These are phyloP conservation scores for Suhomyces coccinellae DNA, from an alignment of 1,139 yeast genomes.

Conservation along the genomic window DNA sequence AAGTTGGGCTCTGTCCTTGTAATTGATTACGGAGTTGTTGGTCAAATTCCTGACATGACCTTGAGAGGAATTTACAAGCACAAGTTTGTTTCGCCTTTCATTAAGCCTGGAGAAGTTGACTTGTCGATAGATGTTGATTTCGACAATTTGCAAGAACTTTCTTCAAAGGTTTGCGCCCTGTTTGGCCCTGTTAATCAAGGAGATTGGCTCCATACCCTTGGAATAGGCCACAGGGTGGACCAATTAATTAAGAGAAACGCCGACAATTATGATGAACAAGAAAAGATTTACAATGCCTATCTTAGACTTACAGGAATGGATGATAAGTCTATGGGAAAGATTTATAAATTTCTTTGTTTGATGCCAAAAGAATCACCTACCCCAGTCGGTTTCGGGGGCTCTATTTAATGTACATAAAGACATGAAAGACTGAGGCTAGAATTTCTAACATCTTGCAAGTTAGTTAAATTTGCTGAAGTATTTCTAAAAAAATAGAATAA, in stretches of 20 bases:
- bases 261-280: slow-evolving; percentile 35
- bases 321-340: slow-evolving; percentile 70
- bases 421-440: neutral
- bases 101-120: slow-evolving; percentile 76
- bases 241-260: slow-evolving; percentile 43
- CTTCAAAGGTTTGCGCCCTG: slow-evolving; percentile 24
- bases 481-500: too few relatives aligned
- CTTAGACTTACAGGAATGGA: slow-evolving; percentile 63
- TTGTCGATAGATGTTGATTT: slow-evolving; percentile 85
- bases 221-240: slow-evolving; percentile 71
- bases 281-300: slow-evolving; percentile 57
- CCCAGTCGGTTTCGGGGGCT: slow-evolving; percentile 37
- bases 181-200: slow-evolving; percentile 76
- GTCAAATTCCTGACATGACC: slow-evolving; percentile 64
- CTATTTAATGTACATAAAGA: neutral
- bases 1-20: slow-evolving; percentile 64
- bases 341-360: slow-evolving; percentile 71
- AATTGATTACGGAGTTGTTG: slow-evolving; percentile 74
- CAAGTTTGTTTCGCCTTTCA: slow-evolving; percentile 75
- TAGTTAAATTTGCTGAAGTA: neutral
- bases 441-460: too few relatives aligned
- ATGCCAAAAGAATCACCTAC: slow-evolving; percentile 46
- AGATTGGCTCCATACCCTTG: slow-evolving; percentile 75
- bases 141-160: slow-evolving; percentile 45
- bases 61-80: slow-evolving; percentile 76